Evolutionary conservation across 345 rosid genomes (phyloP).

Genomic region (Ceriops zippeliana): DNA sequence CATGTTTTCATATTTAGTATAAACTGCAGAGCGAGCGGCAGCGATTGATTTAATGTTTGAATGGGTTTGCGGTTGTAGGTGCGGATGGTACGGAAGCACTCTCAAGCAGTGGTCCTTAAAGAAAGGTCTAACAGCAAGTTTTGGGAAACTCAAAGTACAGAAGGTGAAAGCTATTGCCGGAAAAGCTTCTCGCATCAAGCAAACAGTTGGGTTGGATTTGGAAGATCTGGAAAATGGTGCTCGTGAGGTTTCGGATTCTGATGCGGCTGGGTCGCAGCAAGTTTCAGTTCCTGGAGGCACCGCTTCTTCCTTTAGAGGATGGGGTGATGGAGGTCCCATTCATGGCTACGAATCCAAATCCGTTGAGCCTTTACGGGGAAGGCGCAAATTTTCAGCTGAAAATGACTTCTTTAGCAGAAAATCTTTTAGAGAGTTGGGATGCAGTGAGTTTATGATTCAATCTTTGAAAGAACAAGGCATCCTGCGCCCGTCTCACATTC

Average conservation of each 20-base stretch:
- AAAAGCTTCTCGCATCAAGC: slow-evolving; percentile 38
- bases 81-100: not conserved
- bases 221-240: not conserved
- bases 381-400: slow-evolving; percentile 25
- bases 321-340: slow-evolving; percentile 41
- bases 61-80: too few species aligned
- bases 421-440: slow-evolving; percentile 69
- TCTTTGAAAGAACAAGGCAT: slow-evolving; percentile 60
- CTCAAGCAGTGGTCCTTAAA: slow-evolving; percentile 13
- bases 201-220: slow-evolving; percentile 10
- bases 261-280: slow-evolving; percentile 19
- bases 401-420: slow-evolving; percentile 68
- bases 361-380: slow-evolving; percentile 21
- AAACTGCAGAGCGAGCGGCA: too few species aligned
- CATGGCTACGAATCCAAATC: slow-evolving; percentile 24
- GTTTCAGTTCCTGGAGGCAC: slow-evolving; percentile 31
- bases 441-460: slow-evolving; percentile 57
- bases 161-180: slow-evolving; percentile 56
- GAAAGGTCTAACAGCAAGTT: slow-evolving; percentile 28
- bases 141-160: slow-evolving; percentile 56
- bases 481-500: slow-evolving; percentile 71
- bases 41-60: too few species aligned
- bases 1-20: too few species aligned
- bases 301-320: slow-evolving; percentile 46
- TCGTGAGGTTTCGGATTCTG: not conserved